Conservation (phyloP, 2,329 filamentous ascomycete genomes). For the Dactylellina sp. region DNA sequence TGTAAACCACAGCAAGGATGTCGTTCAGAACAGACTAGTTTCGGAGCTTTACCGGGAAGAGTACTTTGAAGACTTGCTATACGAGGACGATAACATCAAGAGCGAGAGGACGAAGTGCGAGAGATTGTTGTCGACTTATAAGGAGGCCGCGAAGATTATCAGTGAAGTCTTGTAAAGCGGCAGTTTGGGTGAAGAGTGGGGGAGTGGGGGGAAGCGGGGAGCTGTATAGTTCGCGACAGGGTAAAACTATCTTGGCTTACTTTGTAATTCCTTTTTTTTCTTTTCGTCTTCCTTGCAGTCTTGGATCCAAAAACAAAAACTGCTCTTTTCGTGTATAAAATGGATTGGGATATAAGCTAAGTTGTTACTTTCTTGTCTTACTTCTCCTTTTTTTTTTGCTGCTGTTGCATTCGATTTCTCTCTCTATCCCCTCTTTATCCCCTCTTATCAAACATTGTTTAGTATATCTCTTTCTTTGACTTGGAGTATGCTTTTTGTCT, state of each 20-base stretch:
- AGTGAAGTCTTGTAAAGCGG: slow-evolving; percentile 82
- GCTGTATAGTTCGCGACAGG: slow-evolving; percentile 29
- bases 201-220: slow-evolving; percentile 1
- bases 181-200: neutral
- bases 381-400: slow-evolving; percentile 29
- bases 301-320: slow-evolving; percentile 17
- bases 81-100: slow-evolving; percentile 97
- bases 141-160: slow-evolving; percentile 97
- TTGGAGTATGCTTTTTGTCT: slow-evolving; percentile 3
- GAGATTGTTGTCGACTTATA: slow-evolving; percentile 92
- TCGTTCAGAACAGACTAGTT: slow-evolving; percentile 95
- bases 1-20: slow-evolving; percentile 98
- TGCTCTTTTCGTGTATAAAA: slow-evolving; percentile 56
- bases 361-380: slow-evolving; percentile 30
- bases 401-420: slow-evolving; percentile 10
- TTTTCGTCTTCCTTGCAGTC: slow-evolving; percentile 35
- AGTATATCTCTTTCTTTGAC: slow-evolving; percentile 13
- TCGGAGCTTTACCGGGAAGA: slow-evolving; percentile 94
- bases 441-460: slow-evolving; percentile 2
- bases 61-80: slow-evolving; percentile 90
- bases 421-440: slow-evolving; percentile 11
- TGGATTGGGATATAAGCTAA: slow-evolving; percentile 52
- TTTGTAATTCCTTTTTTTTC: slow-evolving; percentile 34
- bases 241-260: slow-evolving; percentile 17
- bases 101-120: slow-evolving; percentile 99